Evolutionary conservation across 345 rosid genomes (phyloP).

Genomic region (Theobroma cacao): DNA sequence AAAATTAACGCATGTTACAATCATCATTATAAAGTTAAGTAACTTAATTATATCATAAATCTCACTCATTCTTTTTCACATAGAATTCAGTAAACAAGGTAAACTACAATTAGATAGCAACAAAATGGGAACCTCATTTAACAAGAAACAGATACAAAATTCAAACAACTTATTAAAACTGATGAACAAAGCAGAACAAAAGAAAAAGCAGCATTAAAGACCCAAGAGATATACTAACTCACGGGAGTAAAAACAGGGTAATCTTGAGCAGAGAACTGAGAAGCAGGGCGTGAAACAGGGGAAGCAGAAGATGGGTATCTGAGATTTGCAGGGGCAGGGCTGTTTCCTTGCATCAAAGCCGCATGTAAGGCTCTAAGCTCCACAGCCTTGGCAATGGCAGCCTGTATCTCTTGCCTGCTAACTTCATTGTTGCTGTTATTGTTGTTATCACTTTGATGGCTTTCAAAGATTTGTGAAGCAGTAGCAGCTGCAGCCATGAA

Average conservation of each 20-base stretch:
- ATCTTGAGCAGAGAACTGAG: constrained; percentile 77
- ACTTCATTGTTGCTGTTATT: constrained; percentile 32
- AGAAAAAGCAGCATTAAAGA: neutral
- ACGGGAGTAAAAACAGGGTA: constrained; percentile 98
- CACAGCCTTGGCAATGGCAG: constrained; percentile 86
- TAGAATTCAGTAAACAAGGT: constrained; percentile 14
- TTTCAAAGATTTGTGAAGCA: constrained; percentile 37
- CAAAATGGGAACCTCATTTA: neutral
- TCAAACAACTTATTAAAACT: neutral
- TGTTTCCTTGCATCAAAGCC: constrained; percentile 59
- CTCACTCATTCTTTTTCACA: neutral
- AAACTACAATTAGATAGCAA: constrained; percentile 5
- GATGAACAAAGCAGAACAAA: neutral
- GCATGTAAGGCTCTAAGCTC: constrained; percentile 87
- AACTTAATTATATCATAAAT: neutral
- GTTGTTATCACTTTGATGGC: constrained; percentile 22
- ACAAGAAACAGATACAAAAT: neutral
- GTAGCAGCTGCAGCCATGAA: constrained; percentile 61
- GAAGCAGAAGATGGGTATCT: constrained; percentile 52
- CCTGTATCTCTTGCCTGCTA: constrained; percentile 59
- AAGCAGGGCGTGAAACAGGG: constrained; percentile 56
- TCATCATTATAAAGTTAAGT: neutral
- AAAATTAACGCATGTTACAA: neutral
- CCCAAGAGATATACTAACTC: constrained; percentile 24
- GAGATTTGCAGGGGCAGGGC: constrained; percentile 62